phyloP scores from a whole-genome alignment of 495 filamentous ascomycete genomes.

The Penicillium robsamsonii region DNA sequence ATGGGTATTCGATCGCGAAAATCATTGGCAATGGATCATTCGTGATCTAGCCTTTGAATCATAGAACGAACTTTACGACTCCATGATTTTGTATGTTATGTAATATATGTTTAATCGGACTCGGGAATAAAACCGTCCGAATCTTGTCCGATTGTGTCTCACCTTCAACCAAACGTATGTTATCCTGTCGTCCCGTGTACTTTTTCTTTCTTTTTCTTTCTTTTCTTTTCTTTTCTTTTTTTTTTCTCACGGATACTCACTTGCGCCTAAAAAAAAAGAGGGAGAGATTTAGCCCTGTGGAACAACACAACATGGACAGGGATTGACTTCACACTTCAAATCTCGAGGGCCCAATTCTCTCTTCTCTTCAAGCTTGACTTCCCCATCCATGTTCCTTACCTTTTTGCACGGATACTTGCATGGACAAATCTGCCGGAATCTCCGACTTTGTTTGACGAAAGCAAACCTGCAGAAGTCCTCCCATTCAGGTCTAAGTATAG shows the following conservation, averaged over 20 bases:
- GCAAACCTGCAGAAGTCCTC: slow-evolving; percentile 28
- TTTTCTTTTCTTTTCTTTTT: background rate
- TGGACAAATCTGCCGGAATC: slow-evolving; percentile 25
- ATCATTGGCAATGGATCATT: slow-evolving; percentile 57
- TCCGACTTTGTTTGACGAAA: slow-evolving; percentile 28
- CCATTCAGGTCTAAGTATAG: slow-evolving; percentile 4
- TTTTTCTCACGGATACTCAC: background rate
- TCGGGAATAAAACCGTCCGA: slow-evolving; percentile 11
- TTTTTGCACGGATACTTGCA: slow-evolving; percentile 29
- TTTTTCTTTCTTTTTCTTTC: background rate
- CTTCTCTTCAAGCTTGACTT: background rate
- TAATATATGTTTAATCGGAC: too few species aligned
- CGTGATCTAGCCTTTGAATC: slow-evolving; percentile 40
- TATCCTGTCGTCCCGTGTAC: slow-evolving; percentile 33
- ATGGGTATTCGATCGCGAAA: slow-evolving; percentile 60
- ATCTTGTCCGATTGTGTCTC: slow-evolving; percentile 19
- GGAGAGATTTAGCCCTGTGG: background rate
- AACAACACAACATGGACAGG: slow-evolving; percentile 2
- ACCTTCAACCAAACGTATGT: slow-evolving; percentile 33
- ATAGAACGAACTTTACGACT: background rate
- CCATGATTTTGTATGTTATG: too few species aligned
- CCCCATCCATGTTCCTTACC: slow-evolving; percentile 30
- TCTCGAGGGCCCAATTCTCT: background rate
- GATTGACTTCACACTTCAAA: background rate
- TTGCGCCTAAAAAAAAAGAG: background rate